Percentiles rank a stretch among this genome's conserved stretches.
Evolutionary conservation across 75 land plant genomes (phyloP).

Genomic region (Adiantum capillusveneris): DNA sequence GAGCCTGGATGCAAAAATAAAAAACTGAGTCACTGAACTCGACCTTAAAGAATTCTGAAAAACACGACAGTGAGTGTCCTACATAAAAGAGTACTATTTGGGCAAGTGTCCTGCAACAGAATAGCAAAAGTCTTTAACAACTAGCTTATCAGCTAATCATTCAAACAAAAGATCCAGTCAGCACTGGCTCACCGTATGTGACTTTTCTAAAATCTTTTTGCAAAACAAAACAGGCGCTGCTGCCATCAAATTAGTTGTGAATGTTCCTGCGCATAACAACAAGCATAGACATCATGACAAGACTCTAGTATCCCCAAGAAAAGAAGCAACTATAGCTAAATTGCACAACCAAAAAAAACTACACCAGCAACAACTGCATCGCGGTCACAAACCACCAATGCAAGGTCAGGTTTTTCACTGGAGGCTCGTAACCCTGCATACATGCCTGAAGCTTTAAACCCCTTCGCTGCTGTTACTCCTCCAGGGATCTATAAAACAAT

Average conservation of each 20-base stretch:
- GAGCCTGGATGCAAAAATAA: too few relatives aligned
- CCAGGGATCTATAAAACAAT: conserved; percentile 43
- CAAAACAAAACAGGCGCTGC: conserved; percentile 94
- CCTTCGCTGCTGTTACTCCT: conserved; percentile 88
- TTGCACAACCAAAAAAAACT: not conserved
- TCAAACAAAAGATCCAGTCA: too few relatives aligned
- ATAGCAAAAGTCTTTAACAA: too few relatives aligned
- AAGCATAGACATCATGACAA: too few relatives aligned
- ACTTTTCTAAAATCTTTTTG: conserved; percentile 39
- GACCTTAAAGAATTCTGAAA: too few relatives aligned
- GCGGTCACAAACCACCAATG: conserved; percentile 79
- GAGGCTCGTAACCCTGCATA: conserved; percentile 77
- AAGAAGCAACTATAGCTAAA: not conserved
- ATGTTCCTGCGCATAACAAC: conserved; percentile 66
- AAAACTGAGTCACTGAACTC: too few relatives aligned
- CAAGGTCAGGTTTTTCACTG: conserved; percentile 87
- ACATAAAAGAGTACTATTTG: too few relatives aligned
- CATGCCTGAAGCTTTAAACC: conserved; percentile 83
- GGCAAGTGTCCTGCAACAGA: too few relatives aligned
- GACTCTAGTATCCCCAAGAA: too few relatives aligned
- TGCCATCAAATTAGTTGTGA: conserved; percentile 86
- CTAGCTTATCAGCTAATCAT: too few relatives aligned
- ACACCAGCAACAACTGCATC: conserved; percentile 85
- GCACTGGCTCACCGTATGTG: conserved; percentile 39
- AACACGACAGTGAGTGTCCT: too few relatives aligned